Evolutionary conservation across 257 asterid species (phyloP), one percentile per base, ranked within the genome.

Genomic region (Nicotiana obtusifolia): DNA sequence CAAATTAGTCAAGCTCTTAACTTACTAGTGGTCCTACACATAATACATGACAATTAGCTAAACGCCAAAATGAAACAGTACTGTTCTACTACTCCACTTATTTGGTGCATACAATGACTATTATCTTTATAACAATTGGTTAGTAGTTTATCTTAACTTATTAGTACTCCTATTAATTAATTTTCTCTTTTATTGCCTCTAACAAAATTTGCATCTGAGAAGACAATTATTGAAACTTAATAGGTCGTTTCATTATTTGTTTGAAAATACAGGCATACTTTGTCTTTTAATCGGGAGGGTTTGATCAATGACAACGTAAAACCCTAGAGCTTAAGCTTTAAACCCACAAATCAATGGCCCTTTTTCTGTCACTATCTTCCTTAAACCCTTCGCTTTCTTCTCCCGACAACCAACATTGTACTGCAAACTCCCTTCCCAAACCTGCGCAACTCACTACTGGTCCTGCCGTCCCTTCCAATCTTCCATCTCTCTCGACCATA

Each of bases 291-390:
- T 49, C 56, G 15, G 16, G 56, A 10, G 16, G 56, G 16, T 49
- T 49, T 13, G 44, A 37, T 37, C 47, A 37, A n/a, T 6, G 5
- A 57, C 33, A 44, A 44, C 14, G 78, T 14, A 49, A 75, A 26
- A 47, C 16, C 37, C 61, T 13, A 22, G 7, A 31, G 20, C 61
- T 47, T 15, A 1, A 31, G 22, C 47, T 14, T 73, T 73, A 73
- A 73, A 73, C 79, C 62, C 41, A 2, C 17, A 15, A 75, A 75
- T 49, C 80, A 75, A 75, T 75, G 80, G 62, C 80, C 26, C 24
- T 75, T 8, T 75, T 4, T 49, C 62, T 8, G 64, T 16, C 64
- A 26, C 17, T 26, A 26, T 75, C 80, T 59, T 49, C 26, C 26
- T 75, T 75, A 4, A 8, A 49, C 80, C 62, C 80, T 59, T 20